Base-by-base conservation (phyloP, 1,284 basidiomycete genomes). In the Trametes polyzona region DNA sequence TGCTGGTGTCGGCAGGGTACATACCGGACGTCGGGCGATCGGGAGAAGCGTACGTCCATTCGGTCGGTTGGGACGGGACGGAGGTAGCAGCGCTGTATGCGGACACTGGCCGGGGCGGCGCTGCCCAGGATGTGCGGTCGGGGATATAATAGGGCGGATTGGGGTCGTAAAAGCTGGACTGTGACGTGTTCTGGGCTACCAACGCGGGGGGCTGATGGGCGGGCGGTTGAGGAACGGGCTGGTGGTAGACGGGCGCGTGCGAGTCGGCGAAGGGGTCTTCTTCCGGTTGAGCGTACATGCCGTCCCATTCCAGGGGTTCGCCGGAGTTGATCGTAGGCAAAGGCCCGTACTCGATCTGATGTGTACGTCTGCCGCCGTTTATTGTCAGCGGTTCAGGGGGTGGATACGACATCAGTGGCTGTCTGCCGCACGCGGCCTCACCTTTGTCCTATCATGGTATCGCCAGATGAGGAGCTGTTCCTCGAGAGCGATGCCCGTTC, bases 251-350 rank as follows among this genome's bases (percentile, higher is more conserved):
- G 2, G 55, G 56, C 8, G 52, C 46, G 9, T 59, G 64, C 2
- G 57, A 59, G 57, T 73, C 73, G 12, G 61, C 56, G 52, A 74
- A 73, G 1, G 71, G 72, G 42, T 74, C 70, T 0, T 67, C 58
- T 10, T 62, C 59, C 16, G 52, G 50, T 11, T 55, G 49, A 23
- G 24, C 33, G 39, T 62, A 57, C 4, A 62, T 23, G 33, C 54
- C 59, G 4, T 69, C 69, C 69, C 69, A 73, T 24, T 65, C 50
- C 21, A 73, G 55, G 11, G 71, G 71, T 54, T 74, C 70, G 9
- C 73, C 74, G 30, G 73, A 72, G 55, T 68, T 70, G 37, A 75
- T 74, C 1, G 69, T 68, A 10, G 69, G 69, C 7, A 70, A 55
- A 46, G 56, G 68, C 17, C 33, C 56, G 42, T 46, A 52, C 17